Evolutionary conservation across 2,329 filamentous ascomycete genomes (phyloP).

Genomic region (Dryadomyces quercivorus): DNA sequence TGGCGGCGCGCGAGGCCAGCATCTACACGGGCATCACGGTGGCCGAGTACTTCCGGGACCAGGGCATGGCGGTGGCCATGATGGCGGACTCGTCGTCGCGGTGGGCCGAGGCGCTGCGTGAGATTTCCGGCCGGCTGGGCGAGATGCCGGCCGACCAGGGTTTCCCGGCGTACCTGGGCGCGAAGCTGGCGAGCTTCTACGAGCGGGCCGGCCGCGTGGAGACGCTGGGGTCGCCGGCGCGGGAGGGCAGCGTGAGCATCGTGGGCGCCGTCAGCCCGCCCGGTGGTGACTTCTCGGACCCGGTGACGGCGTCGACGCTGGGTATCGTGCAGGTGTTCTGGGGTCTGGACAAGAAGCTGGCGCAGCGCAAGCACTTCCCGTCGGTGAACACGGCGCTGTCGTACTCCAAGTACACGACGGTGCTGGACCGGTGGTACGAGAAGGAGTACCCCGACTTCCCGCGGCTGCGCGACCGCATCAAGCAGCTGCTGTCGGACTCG

Average conservation of each 20-base stretch:
- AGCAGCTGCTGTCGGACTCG: conserved; percentile 83
- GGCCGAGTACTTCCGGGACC: conserved; percentile 93
- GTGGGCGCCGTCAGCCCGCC: conserved; percentile 95
- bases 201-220: conserved; percentile 87
- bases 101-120: conserved; percentile 97
- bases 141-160: conserved; percentile 99
- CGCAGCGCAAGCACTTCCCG: conserved; percentile 97
- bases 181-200: conserved; percentile 98
- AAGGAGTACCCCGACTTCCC: conserved; percentile 93
- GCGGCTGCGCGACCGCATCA: conserved; percentile 81
- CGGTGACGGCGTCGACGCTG: conserved; percentile 85
- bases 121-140: conserved; percentile 94
- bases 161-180: conserved; percentile 94
- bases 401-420: conserved; percentile 90
- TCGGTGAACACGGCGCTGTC: conserved; percentile 91
- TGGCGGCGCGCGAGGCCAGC: conserved; percentile 93
- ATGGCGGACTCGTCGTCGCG: conserved; percentile 98
- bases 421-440: conserved; percentile 88
- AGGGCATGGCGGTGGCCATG: conserved; percentile 97
- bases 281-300: conserved; percentile 98
- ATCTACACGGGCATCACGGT: conserved; percentile 97
- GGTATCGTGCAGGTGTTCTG: conserved; percentile 99
- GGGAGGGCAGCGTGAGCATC: conserved; percentile 88
- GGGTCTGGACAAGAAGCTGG: conserved; percentile 99
- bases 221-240: conserved; percentile 77